Base-by-base conservation (phyloP, 164 flowering plant genomes). In the Nymphaea thermarum region DNA sequence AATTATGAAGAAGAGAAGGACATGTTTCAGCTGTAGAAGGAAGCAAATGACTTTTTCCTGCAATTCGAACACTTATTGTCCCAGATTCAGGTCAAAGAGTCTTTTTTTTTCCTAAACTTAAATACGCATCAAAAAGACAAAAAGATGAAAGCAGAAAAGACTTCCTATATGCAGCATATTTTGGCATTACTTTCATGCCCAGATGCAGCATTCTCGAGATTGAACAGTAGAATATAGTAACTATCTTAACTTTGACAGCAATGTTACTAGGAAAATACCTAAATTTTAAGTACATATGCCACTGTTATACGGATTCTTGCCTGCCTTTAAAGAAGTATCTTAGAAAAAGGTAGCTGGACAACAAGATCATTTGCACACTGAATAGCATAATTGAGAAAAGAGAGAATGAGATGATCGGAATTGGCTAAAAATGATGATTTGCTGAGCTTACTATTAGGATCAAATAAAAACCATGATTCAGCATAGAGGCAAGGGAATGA, bases 1-100 rank as follows among this genome's bases (percentile, higher is more conserved):
- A 77, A 68, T 67, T 83, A 72, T 66, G 77, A 80, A 65, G 77
- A 83, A 71, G 86, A 84, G 17, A 75, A 67, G 68, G 75, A 59
- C 11, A 70, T 81, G 44, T 83, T 83, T 66, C 71, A 80, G 45
- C 76, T 78, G 42, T 80, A 76, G 43, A 69, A 61, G 41, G 80
- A 83, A 70, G 80, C 66, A 42, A 62, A 66, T 7, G 55, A 60
- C 44, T 75, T 78, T 65, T 59, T 68, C 3, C n/a, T 69, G 4
- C 64, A 72, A 36, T 64, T 2, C 78, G 60, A 36, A 73, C 80
- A 17, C 5, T 72, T 6, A 76, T 75, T 67, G 73, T 83, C 42
- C 86, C 84, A 4, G 84, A 36, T 72, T 66, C 68, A 80, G 85
- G 83, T 82, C 8, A 12, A 47, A 47, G 5, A 7, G 55, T 47